phyloP scores from a whole-genome alignment of 768 basidiomycete species.

The Albatrellus ellisii region DNA sequence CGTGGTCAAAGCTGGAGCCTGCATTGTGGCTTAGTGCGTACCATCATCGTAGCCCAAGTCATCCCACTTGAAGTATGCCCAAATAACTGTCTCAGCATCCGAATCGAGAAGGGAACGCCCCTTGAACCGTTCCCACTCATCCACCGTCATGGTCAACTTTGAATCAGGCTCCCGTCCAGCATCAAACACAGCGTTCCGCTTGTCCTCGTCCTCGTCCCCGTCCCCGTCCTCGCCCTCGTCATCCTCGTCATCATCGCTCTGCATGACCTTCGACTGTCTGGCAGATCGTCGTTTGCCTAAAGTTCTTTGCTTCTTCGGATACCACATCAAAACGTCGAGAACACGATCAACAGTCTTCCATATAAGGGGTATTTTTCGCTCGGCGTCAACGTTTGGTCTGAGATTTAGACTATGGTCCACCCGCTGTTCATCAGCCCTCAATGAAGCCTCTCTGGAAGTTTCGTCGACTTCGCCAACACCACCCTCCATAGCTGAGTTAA shows the following conservation, averaged over 20 bases:
- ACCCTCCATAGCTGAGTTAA: conserved; percentile 22
- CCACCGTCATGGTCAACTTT: conserved; percentile 41
- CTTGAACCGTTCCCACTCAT: conserved; percentile 43
- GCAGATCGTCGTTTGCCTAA: conserved; percentile 15
- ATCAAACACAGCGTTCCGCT: conserved; percentile 28
- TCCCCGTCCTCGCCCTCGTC: conserved; percentile 19
- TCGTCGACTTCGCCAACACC: conserved; percentile 22
- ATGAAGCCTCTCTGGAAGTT: conserved; percentile 5
- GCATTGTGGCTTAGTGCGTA: conserved; percentile 21
- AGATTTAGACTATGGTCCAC: conserved; percentile 22
- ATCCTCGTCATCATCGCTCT: conserved; percentile 11
- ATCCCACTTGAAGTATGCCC: conserved; percentile 88
- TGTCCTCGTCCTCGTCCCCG: conserved; percentile 19
- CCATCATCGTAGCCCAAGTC: conserved; percentile 91
- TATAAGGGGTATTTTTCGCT: conserved; percentile 52
- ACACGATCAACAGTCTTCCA: conserved; percentile 95
- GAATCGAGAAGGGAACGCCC: conserved; percentile 28
- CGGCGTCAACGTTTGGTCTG: conserved; percentile 59
- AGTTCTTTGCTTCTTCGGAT: conserved; percentile 21
- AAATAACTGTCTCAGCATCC: conserved; percentile 51
- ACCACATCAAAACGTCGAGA: conserved; percentile 65
- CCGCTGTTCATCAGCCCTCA: conserved; percentile 13
- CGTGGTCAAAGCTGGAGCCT: conserved; percentile 1
- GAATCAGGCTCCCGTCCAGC: conserved; percentile 53
- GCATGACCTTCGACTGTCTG: conserved; percentile 17